These are phyloP conservation scores for Ulota crispa DNA, from an alignment of 225 moss, liverwort and hornwort genomes.

Conservation along the genomic window DNA sequence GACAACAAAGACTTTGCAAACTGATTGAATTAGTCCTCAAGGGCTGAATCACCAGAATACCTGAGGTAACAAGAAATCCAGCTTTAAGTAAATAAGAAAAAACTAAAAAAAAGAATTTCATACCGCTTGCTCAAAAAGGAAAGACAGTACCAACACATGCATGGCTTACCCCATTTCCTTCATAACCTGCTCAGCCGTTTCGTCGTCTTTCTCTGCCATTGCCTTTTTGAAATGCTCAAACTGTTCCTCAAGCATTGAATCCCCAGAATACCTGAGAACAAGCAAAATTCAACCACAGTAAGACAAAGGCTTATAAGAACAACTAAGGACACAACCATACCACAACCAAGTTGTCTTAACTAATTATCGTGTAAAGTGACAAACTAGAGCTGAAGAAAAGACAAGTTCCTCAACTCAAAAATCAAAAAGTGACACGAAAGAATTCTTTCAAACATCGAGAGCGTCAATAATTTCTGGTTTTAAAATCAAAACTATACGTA, in stretches of 20 bases:
- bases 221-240: conserved; percentile 33
- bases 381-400: conserved; percentile 1
- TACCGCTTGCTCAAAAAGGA: background rate
- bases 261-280: conserved; percentile 14
- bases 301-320: background rate
- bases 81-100: background rate
- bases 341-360: background rate
- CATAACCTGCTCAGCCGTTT: conserved; percentile 18
- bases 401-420: background rate
- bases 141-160: background rate
- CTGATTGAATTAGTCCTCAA: conserved; percentile 82
- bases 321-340: conserved; percentile 6
- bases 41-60: conserved; percentile 33
- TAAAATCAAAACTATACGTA: background rate
- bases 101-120: background rate
- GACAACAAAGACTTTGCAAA: conserved; percentile 67
- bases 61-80: conserved; percentile 40
- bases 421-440: background rate
- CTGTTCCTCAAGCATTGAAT: conserved; percentile 25
- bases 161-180: conserved; percentile 29
- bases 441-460: background rate
- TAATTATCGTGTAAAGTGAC: background rate
- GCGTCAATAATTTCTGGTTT: background rate
- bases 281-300: background rate
- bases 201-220: conserved; percentile 18